Evolutionary conservation across 176 grass and related monocot genomes (phyloP).

Genomic region (Dactylis glomerata): DNA sequence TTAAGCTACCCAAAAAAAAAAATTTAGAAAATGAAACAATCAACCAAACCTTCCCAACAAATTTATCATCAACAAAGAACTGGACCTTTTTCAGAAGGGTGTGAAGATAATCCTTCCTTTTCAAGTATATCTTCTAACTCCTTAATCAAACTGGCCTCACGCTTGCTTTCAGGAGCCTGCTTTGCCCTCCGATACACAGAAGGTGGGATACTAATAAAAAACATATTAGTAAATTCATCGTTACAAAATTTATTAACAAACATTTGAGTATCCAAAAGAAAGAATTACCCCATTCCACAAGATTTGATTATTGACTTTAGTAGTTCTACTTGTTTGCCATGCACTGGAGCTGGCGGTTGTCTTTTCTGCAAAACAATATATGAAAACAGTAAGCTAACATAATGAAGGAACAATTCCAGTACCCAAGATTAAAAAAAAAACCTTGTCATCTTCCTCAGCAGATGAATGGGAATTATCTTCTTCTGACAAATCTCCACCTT

Average conservation of each 20-base stretch:
- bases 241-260: background rate
- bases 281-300: slow-evolving; percentile 65
- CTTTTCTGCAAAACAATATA: slow-evolving; percentile 65
- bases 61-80: slow-evolving; percentile 20
- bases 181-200: slow-evolving; percentile 83
- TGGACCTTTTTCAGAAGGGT: slow-evolving; percentile 94
- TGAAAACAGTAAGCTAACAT: slow-evolving; percentile 10
- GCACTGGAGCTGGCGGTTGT: slow-evolving; percentile 49
- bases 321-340: slow-evolving; percentile 76
- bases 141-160: slow-evolving; percentile 70
- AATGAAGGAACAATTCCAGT: slow-evolving; percentile 5
- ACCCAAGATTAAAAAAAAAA: slow-evolving; percentile 19
- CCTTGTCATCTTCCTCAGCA: slow-evolving; percentile 63
- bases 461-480: slow-evolving; percentile 58
- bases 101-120: slow-evolving; percentile 90
- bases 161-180: slow-evolving; percentile 82
- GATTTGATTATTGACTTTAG: slow-evolving; percentile 97
- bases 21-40: background rate
- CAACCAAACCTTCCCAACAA: background rate
- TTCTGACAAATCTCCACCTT: slow-evolving; percentile 25
- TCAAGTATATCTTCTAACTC: slow-evolving; percentile 82
- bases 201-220: slow-evolving; percentile 69
- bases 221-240: slow-evolving; percentile 31
- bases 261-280: slow-evolving; percentile 36
- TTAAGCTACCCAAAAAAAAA: background rate